These are phyloP conservation scores for Aureobasidium namibiae DNA, from an alignment of 2,329 filamentous ascomycete species.

Conservation along the genomic window DNA sequence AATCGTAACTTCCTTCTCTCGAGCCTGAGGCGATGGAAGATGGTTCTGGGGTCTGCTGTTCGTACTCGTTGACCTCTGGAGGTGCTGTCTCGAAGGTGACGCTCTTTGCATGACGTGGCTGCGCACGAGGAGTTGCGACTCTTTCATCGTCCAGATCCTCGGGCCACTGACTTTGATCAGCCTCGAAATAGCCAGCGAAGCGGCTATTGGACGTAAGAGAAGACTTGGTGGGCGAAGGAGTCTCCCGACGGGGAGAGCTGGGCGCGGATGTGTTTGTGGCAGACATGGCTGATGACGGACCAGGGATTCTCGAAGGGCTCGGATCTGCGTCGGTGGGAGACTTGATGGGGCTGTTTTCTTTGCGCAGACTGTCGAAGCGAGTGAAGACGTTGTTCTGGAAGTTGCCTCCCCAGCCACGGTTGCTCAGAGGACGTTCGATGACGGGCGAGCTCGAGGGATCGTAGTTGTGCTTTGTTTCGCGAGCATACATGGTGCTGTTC, in stretches of 20 bases:
- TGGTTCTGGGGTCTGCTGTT: conserved; percentile 94
- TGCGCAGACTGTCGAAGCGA: conserved; percentile 43
- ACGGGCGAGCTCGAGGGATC: conserved; percentile 70
- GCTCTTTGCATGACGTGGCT: conserved; percentile 86
- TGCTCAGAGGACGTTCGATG: conserved; percentile 74
- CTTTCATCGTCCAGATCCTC: conserved; percentile 46
- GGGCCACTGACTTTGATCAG: conserved; percentile 60
- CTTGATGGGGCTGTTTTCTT: conserved; percentile 29
- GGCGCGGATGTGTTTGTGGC: conserved; percentile 17
- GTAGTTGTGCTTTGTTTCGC: conserved; percentile 88
- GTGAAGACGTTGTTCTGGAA: conserved; percentile 65
- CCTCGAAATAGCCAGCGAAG: conserved; percentile 59
- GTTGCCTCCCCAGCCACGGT: conserved; percentile 46
- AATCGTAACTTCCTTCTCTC: conserved; percentile 87
- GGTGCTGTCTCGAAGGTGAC: conserved; percentile 94
- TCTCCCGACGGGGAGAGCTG: conserved; percentile 52
- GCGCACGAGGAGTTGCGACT: conserved; percentile 54
- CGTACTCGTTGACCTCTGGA: conserved; percentile 93
- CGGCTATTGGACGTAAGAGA: conserved; percentile 63
- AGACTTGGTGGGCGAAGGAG: conserved; percentile 81
- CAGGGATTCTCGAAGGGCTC: conserved; percentile 42
- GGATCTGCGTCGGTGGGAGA: conserved; percentile 35
- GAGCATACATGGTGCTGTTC: conserved; percentile 94
- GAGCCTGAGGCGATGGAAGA: conserved; percentile 85
- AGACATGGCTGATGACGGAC: neutral